phyloP scores from a whole-genome alignment of 192 early-diverging fungal genomes.

The Cladochytrium replicatum region DNA sequence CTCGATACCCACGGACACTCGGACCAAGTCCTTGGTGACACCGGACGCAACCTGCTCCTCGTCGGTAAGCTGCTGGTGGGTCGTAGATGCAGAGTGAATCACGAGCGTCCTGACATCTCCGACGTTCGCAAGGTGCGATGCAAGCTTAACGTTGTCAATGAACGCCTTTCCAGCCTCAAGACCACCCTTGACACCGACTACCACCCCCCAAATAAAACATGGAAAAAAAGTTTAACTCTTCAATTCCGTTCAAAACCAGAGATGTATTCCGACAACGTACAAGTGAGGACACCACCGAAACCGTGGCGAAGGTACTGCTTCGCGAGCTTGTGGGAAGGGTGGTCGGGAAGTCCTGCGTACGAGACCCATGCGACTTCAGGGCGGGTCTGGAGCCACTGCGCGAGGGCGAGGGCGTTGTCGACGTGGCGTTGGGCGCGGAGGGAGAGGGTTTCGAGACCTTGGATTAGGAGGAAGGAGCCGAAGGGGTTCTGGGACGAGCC shows the following conservation, averaged over 20 bases:
- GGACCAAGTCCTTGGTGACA: constrained; percentile 69
- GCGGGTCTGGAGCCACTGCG: constrained; percentile 64
- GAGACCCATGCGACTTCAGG: constrained; percentile 76
- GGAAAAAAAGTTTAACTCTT: no score
- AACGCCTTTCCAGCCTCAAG: constrained; percentile 50
- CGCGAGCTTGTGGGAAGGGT: constrained; percentile 68
- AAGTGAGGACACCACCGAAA: constrained; percentile 80
- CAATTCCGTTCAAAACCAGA: no score
- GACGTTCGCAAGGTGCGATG: constrained; percentile 90
- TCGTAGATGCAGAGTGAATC: constrained; percentile 75
- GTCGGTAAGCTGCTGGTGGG: constrained; percentile 78
- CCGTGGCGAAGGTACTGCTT: constrained; percentile 73
- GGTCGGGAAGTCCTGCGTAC: constrained; percentile 73
- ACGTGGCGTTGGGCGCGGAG: constrained; percentile 80
- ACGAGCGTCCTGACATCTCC: constrained; percentile 85
- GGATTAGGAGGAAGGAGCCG: constrained; percentile 74
- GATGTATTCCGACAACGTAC: constrained; percentile 46
- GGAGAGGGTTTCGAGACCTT: constrained; percentile 86
- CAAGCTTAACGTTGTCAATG: constrained; percentile 67
- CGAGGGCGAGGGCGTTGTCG: constrained; percentile 68
- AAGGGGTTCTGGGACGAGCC: constrained; percentile 82
- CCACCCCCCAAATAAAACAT: no score
- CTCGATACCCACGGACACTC: constrained; percentile 80
- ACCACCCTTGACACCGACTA: constrained; percentile 42
- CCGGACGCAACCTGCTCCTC: constrained; percentile 70